Base-by-base conservation (phyloP, 768 basidiomycete genomes). In the Lactifluus volemus region DNA sequence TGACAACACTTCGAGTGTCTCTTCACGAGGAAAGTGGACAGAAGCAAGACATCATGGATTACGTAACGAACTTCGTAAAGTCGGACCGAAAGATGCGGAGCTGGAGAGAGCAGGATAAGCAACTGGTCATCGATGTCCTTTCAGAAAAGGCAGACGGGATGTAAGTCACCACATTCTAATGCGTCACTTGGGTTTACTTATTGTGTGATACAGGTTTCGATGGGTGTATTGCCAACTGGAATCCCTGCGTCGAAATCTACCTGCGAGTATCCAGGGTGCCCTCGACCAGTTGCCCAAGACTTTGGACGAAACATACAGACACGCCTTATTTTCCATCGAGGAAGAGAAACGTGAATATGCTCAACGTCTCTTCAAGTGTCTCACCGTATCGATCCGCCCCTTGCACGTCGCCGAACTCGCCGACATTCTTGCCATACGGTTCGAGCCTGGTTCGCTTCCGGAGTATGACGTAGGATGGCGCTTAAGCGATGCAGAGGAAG, bases 11-110 rank as follows among this genome's bases (percentile, higher is more conserved):
- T 9, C 25, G 25, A 4, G 4, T 53, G 3, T 53, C 34, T 7
- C 58, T 59, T 39, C 58, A 59, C 2, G 44, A 59, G 0, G 42
- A 59, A n/a, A 25, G 2, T 3, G 58, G 58, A 1, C 59, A 60
- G 32, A 49, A 48, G 12, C 3, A 41, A 2, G 59, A 60, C 8
- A 60, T 60, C 2, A 0, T 41, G 0, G 12, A 32, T 15, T 54
- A 60, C 19, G 48, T 60, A 8, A 21, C 14, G 7, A n/a, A n/a
- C n/a, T 7, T 36, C 4, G 59, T 60, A 9, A 11, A 5, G 4
- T 48, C 51, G 0, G 45, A 60, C 10, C 15, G 14, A 19, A 48
- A n/a, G 17, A 60, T 54, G 59, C 17, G n/a, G 36, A 53, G 17
- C 12, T 60, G 59, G 59, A 36, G 17, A 7, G 47, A n/a, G 19